Percentiles rank a stretch among this genome's conserved stretches.
Evolutionary conservation across 2,329 filamentous ascomycete species (phyloP).

Genomic region (Fusarium goolgardi): DNA sequence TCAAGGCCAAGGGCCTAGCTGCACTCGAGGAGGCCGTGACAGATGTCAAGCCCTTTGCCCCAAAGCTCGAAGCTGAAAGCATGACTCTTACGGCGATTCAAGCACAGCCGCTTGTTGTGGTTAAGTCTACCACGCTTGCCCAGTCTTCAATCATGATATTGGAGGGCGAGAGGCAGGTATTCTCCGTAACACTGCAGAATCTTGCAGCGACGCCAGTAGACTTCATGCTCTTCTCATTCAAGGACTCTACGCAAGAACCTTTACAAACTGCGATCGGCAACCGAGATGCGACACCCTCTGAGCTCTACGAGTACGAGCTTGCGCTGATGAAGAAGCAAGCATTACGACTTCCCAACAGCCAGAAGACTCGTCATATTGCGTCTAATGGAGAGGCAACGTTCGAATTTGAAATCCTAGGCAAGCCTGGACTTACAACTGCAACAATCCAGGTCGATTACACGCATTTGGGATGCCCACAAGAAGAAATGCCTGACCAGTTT

Average conservation of each 20-base stretch:
- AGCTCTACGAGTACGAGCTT: slow-evolving; percentile 87
- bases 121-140: slow-evolving; percentile 80
- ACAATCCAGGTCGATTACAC: slow-evolving; percentile 89
- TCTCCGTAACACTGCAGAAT: slow-evolving; percentile 85
- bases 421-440: slow-evolving; percentile 83
- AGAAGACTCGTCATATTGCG: slow-evolving; percentile 69
- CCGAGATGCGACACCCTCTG: slow-evolving; percentile 80
- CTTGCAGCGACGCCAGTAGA: slow-evolving; percentile 80
- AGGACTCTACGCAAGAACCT: slow-evolving; percentile 84
- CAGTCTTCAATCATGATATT: slow-evolving; percentile 92
- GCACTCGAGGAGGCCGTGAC: slow-evolving; percentile 63
- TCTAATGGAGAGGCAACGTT: slow-evolving; percentile 77
- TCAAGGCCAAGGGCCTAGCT: slow-evolving; percentile 78
- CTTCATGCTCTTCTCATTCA: slow-evolving; percentile 87
- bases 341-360: slow-evolving; percentile 65
- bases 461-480: slow-evolving; percentile 76
- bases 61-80: slow-evolving; percentile 60
- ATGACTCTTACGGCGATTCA: slow-evolving; percentile 80
- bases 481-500: slow-evolving; percentile 77
- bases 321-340: slow-evolving; percentile 81
- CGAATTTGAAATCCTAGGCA: slow-evolving; percentile 86
- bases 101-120: slow-evolving; percentile 78
- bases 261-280: slow-evolving; percentile 80
- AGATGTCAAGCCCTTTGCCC: slow-evolving; percentile 53
- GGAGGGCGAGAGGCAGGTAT: slow-evolving; percentile 84